Evolutionary conservation across 148 eudicot species (phyloP), one percentile per base, ranked within the genome.

Genomic region (Fallopia convolvulus): DNA sequence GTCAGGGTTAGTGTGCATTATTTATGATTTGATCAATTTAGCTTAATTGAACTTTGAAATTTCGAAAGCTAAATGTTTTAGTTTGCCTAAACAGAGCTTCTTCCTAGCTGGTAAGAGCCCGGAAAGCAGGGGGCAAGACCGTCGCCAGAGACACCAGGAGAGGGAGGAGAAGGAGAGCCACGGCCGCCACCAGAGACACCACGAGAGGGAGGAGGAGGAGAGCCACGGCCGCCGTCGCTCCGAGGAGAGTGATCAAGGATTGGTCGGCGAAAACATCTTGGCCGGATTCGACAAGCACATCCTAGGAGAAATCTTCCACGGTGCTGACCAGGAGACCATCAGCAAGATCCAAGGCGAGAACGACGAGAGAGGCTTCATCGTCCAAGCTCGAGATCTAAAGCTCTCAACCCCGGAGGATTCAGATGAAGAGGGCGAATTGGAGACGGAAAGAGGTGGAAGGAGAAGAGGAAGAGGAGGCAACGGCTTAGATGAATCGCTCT

Each of bases 31-130:
- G 10, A 17, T 52, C 6, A 52, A n/a, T 15, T 52, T 17, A 52
- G 20, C 58, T 52, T 52, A 52, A 15, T 5, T 6, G 3, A 14
- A 52, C 58, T n/a, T 52, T 52, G 58, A n/a, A 52, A 17, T 17
- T 17, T 49, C 0, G 21, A 8, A 5, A 18, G 2, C 14, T 78
- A 72, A 40, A 72, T n/a, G n/a, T n/a, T 68, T 5, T 70, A 30
- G 36, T 18, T 40, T 12, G 74, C 49, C 13, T 2, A 18, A 11
- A 52, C 41, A 90, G 93, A 81, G 47, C 55, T 89, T 91, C 90
- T 89, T 78, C 89, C 78, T 91, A 10, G 95, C 95, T 39, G 95
- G 92, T 39, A 55, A 73, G 75, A 87, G 77, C 83, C 90, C 85
- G 65, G 79, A 76, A 32, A 74, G 70, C 41, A 68, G 40, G 7